phyloP scores from a whole-genome alignment of 306 rosid genomes.

The Herpetospermum pedunculosum region DNA sequence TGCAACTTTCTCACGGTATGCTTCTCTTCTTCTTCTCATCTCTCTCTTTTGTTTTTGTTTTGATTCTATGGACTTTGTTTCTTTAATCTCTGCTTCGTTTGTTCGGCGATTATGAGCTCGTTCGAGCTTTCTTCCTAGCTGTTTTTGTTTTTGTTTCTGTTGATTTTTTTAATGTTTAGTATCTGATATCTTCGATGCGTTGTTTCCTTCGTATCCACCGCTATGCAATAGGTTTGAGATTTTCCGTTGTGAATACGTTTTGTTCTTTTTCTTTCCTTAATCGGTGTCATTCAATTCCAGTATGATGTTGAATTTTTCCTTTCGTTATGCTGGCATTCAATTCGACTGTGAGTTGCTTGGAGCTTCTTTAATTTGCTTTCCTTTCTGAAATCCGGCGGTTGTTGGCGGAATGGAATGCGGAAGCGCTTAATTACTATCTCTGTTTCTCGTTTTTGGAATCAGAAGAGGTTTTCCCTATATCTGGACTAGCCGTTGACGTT shows the following conservation, averaged over 20 bases:
- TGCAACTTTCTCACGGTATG: neutral
- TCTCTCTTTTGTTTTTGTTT: neutral
- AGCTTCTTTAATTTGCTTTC: neutral
- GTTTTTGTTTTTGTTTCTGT: neutral
- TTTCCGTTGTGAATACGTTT: neutral
- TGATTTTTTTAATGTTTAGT: neutral
- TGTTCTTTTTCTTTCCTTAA: neutral
- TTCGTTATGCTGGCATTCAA: neutral
- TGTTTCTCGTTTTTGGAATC: neutral
- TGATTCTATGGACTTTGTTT: neutral
- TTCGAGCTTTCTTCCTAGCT: neutral
- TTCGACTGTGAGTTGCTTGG: neutral
- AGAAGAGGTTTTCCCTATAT: neutral
- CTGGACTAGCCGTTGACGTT: neutral
- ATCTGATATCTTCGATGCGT: slow-evolving; percentile 1
- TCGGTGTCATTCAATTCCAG: neutral
- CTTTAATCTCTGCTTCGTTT: neutral
- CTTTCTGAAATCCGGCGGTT: neutral
- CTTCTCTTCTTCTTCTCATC: neutral
- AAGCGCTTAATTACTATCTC: neutral
- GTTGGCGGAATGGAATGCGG: neutral
- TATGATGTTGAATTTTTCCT: neutral
- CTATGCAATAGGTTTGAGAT: neutral
- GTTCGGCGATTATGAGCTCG: neutral
- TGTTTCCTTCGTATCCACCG: neutral